phyloP scores from a whole-genome alignment of 2,329 filamentous ascomycete genomes.

The Biscogniauxia mediterranea region DNA sequence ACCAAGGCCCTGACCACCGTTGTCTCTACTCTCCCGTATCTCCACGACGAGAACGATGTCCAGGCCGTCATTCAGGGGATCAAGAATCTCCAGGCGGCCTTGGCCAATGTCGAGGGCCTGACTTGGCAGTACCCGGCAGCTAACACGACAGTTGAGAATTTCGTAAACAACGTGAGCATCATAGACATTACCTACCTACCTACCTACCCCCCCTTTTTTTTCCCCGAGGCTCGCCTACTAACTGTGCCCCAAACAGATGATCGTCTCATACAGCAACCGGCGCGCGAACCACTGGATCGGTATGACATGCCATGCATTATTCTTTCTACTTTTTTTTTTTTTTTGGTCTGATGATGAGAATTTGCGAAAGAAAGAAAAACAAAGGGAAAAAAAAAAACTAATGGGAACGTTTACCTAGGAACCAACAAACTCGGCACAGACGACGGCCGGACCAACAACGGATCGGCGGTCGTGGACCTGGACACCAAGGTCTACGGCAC shows the following conservation, averaged over 20 bases:
- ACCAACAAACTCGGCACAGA: constrained; percentile 61
- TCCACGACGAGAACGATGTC: constrained; percentile 57
- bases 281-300: constrained; percentile 53
- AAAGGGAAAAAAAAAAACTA: background rate
- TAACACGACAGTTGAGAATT: constrained; percentile 52
- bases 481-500: constrained; percentile 66
- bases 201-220: too few species aligned
- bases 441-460: constrained; percentile 49
- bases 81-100: constrained; percentile 55
- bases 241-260: constrained; percentile 27
- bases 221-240: background rate
- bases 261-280: constrained; percentile 40
- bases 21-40: constrained; percentile 59
- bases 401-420: constrained; percentile 27
- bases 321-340: background rate
- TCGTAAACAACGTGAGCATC: constrained; percentile 47
- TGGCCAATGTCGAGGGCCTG: constrained; percentile 53
- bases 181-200: background rate
- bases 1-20: constrained; percentile 55
- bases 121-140: constrained; percentile 55
- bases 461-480: constrained; percentile 59
- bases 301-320: too few species aligned
- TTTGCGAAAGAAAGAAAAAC: too few species aligned
- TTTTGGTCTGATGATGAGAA: background rate
- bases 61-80: constrained; percentile 64